A percentile compares a stretch with the other conserved stretches of the same genome.
Evolutionary conservation across 2,329 filamentous ascomycete genomes (phyloP).

Genomic region (Emmonsia crescens): DNA sequence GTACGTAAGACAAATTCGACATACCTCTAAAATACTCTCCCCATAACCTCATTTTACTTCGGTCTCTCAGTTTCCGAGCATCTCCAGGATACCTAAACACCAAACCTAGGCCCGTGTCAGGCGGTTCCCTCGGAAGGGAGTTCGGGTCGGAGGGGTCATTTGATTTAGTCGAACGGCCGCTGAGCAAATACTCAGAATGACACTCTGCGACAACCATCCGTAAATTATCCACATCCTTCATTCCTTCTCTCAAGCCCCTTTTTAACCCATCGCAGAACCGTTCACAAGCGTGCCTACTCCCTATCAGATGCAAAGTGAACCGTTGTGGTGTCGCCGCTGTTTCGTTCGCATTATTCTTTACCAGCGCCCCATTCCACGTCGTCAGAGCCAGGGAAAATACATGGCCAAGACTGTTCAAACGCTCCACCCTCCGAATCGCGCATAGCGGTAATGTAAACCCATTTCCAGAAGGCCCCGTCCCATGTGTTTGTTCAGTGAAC

Average conservation of each 20-base stretch:
- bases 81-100: constrained; percentile 92
- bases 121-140: constrained; percentile 42
- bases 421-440: constrained; percentile 81
- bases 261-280: constrained; percentile 94
- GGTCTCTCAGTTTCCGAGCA: constrained; percentile 81
- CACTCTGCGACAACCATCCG: constrained; percentile 70
- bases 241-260: constrained; percentile 72
- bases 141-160: constrained; percentile 45
- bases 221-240: constrained; percentile 78
- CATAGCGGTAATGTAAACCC: constrained; percentile 91
- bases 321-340: constrained; percentile 57
- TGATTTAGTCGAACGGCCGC: constrained; percentile 25
- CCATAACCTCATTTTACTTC: constrained; percentile 96
- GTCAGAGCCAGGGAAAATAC: constrained; percentile 88
- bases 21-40: constrained; percentile 72
- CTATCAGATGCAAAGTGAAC: constrained; percentile 83
- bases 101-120: constrained; percentile 90
- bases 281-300: constrained; percentile 80
- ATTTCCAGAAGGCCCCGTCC: constrained; percentile 84
- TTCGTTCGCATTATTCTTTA: constrained; percentile 38
- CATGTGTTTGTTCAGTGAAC: constrained; percentile 88
- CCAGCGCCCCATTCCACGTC: constrained; percentile 70
- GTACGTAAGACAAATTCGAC: constrained; percentile 1
- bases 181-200: constrained; percentile 76
- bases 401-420: constrained; percentile 84